These are phyloP conservation scores for Lecanicillium sp. DNA, from an alignment of 2,329 filamentous ascomycete genomes.

Conservation along the genomic window DNA sequence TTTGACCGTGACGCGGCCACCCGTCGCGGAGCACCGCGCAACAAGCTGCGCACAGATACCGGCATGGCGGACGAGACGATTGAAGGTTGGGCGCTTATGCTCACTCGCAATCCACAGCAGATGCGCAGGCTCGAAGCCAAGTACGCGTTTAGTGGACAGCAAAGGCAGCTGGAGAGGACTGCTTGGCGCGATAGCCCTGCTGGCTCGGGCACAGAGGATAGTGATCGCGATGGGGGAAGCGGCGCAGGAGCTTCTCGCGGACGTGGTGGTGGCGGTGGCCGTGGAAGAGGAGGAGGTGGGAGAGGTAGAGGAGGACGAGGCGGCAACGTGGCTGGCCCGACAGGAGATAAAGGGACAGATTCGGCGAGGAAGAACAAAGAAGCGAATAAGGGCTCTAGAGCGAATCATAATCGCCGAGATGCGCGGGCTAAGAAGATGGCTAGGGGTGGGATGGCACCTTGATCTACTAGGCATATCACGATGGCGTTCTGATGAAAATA, in stretches of 20 bases:
- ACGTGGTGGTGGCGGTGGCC: slow-evolving; percentile 25
- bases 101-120: slow-evolving; percentile 62
- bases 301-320: slow-evolving; percentile 44
- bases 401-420: slow-evolving; percentile 81
- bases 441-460: slow-evolving; percentile 30
- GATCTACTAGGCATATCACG: no score
- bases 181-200: slow-evolving; percentile 51
- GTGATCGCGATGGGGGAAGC: slow-evolving; percentile 35
- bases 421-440: slow-evolving; percentile 58
- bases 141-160: slow-evolving; percentile 58
- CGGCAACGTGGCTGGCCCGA: slow-evolving; percentile 54
- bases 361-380: slow-evolving; percentile 68
- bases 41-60: slow-evolving; percentile 62
- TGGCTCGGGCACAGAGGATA: slow-evolving; percentile 49
- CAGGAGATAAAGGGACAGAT: slow-evolving; percentile 64
- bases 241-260: slow-evolving; percentile 31
- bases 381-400: slow-evolving; percentile 69
- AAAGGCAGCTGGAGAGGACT: slow-evolving; percentile 56
- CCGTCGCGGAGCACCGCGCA: slow-evolving; percentile 53
- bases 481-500: not conserved
- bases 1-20: slow-evolving; percentile 68
- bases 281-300: slow-evolving; percentile 39
- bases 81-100: slow-evolving; percentile 89
- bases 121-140: slow-evolving; percentile 62
- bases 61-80: slow-evolving; percentile 90